Percentiles rank a stretch among this genome's conserved stretches.
phyloP scores from a whole-genome alignment of 2,329 filamentous ascomycete species.

The Zymoseptoria brevis region DNA sequence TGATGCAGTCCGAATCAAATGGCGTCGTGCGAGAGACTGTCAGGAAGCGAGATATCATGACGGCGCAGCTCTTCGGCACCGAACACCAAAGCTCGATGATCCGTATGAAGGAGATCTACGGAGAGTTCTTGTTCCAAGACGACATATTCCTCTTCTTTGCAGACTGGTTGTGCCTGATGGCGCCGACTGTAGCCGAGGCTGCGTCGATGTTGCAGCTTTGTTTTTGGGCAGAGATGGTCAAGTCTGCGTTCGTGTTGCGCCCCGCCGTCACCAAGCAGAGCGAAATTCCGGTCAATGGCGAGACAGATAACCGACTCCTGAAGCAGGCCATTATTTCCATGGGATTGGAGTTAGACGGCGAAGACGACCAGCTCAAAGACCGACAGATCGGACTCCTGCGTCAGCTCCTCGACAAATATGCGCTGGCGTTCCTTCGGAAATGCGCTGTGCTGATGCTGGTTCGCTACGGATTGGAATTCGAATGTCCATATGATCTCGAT shows the following conservation, averaged over 20 bases:
- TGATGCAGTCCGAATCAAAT: constrained; percentile 51
- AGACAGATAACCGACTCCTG: constrained; percentile 1
- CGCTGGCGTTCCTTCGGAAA: constrained; percentile 85
- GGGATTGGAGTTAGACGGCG: constrained; percentile 8
- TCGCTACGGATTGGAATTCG: constrained; percentile 81
- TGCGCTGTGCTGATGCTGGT: constrained; percentile 74
- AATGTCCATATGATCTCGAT: constrained; percentile 45
- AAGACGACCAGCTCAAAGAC: constrained; percentile 4
- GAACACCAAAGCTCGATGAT: constrained; percentile 18
- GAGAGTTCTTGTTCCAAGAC: constrained; percentile 50
- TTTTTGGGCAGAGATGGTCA: constrained; percentile 84
- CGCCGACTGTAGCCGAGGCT: constrained; percentile 23
- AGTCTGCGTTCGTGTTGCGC: constrained; percentile 54
- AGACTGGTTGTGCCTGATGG: constrained; percentile 42
- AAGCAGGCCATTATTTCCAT: constrained; percentile 8
- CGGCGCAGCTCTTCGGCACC: constrained; percentile 24
- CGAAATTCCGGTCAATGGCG: not conserved
- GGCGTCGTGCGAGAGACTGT: constrained; percentile 18
- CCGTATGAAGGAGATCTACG: constrained; percentile 14
- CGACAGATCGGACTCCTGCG: constrained; percentile 25
- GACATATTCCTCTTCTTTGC: constrained; percentile 76
- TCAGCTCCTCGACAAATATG: constrained; percentile 63
- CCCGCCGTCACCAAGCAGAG: not conserved
- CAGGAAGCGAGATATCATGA: constrained; percentile 22
- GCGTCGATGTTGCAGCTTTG: constrained; percentile 67